Evolutionary conservation across 2,329 filamentous ascomycete genomes (phyloP).

Genomic region (Ramichloridium luteum): DNA sequence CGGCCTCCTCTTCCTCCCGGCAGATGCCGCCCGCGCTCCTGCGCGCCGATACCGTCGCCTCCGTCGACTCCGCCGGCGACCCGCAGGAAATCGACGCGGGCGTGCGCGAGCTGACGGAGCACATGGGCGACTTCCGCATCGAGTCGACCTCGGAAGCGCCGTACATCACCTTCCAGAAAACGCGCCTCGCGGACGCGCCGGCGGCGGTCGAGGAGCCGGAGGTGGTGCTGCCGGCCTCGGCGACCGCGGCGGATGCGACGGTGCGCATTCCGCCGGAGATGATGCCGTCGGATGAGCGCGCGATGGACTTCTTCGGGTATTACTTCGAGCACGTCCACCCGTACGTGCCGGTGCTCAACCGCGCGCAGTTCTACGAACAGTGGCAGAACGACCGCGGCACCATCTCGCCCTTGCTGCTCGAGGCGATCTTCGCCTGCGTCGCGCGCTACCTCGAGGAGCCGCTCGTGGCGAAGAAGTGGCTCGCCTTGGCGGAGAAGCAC

Average conservation of each 20-base stretch:
- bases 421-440: slow-evolving; percentile 83
- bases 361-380: slow-evolving; percentile 70
- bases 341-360: slow-evolving; percentile 82
- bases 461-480: slow-evolving; percentile 79
- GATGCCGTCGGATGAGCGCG: slow-evolving; percentile 79
- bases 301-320: slow-evolving; percentile 73
- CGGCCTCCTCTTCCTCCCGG: too few relatives aligned
- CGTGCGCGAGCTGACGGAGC: slow-evolving; percentile 33
- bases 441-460: slow-evolving; percentile 74
- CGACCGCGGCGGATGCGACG: slow-evolving; percentile 57
- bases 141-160: slow-evolving; percentile 78
- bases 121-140: slow-evolving; percentile 76
- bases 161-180: slow-evolving; percentile 61
- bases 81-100: slow-evolving; percentile 22
- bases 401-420: slow-evolving; percentile 78
- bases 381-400: slow-evolving; percentile 74
- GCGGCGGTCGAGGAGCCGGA: slow-evolving; percentile 63
- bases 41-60: slow-evolving; percentile 17
- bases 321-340: slow-evolving; percentile 87
- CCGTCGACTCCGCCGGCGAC: slow-evolving; percentile 19
- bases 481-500: slow-evolving; percentile 78
- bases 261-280: slow-evolving; percentile 83
- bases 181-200: slow-evolving; percentile 45
- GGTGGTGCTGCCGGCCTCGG: slow-evolving; percentile 53
- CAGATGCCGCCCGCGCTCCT: slow-evolving; percentile 9